Conservation (phyloP, 345 rosid genomes). For the Eucalyptus lansdowneana region DNA sequence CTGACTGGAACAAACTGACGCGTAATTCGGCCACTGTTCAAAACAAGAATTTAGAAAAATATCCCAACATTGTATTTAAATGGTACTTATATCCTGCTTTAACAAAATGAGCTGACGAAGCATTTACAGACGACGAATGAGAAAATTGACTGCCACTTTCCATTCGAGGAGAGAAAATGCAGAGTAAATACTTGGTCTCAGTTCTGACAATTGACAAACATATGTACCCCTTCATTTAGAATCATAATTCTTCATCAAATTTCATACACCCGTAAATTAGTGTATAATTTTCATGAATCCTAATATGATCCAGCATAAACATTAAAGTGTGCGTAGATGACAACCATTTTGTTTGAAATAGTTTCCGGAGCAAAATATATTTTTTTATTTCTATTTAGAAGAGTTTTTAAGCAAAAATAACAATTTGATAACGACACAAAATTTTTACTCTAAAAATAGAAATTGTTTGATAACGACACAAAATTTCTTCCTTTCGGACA, state of each 20-base stretch:
- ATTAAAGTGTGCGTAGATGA: background rate
- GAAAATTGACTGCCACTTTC: background rate
- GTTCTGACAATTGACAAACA: background rate
- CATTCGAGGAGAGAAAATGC: background rate
- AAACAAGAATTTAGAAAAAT: background rate
- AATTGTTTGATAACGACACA: no score
- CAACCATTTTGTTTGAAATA: no score
- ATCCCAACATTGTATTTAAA: background rate
- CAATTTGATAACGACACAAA: no score
- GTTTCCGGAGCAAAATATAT: no score
- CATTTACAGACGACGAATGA: background rate
- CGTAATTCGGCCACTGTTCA: slow-evolving; percentile 40
- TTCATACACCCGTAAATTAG: background rate
- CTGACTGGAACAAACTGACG: slow-evolving; percentile 59
- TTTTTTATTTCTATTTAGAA: no score
- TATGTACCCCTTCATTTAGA: background rate
- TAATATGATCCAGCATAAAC: background rate
- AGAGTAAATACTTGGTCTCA: background rate
- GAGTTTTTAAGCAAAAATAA: no score
- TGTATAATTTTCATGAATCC: background rate
- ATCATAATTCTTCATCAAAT: background rate
- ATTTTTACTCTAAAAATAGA: no score
- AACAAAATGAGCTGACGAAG: background rate
- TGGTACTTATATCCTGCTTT: background rate
- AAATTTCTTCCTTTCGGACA: no score